Conservation (phyloP, 345 rosid species). For the Rhodamnia argentea region DNA sequence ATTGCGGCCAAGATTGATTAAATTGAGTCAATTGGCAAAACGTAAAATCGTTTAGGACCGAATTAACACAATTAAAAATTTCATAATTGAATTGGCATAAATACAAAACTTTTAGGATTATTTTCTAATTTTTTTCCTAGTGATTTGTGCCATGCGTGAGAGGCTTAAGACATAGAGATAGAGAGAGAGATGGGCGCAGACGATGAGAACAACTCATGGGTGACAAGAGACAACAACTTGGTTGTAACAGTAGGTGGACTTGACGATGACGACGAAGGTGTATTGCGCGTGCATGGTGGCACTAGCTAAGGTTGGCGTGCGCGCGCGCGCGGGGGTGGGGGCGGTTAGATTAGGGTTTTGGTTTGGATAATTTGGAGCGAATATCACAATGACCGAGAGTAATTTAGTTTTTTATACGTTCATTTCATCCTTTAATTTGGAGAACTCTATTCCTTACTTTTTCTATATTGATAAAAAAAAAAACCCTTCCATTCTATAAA, state of each 20-base stretch:
- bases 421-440: background rate
- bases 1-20: too few relatives aligned
- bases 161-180: too few relatives aligned
- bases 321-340: too few relatives aligned
- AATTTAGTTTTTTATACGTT: background rate
- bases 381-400: background rate
- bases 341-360: background rate
- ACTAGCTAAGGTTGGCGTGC: background rate
- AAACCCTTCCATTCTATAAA: background rate
- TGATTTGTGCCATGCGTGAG: too few relatives aligned
- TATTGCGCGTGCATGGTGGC: background rate
- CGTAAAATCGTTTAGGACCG: too few relatives aligned
- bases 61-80: too few relatives aligned
- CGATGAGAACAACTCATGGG: background rate
- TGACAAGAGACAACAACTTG: background rate
- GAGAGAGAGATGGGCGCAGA: background rate
- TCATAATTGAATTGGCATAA: too few relatives aligned
- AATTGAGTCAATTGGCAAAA: too few relatives aligned
- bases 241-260: background rate
- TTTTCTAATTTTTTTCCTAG: too few relatives aligned
- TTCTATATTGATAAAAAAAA: background rate
- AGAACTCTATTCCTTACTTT: background rate
- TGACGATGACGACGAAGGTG: background rate
- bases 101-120: too few relatives aligned
- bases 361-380: background rate